Evolutionary conservation across 1,284 basidiomycete genomes (phyloP).

Genomic region (Trametes sp.): DNA sequence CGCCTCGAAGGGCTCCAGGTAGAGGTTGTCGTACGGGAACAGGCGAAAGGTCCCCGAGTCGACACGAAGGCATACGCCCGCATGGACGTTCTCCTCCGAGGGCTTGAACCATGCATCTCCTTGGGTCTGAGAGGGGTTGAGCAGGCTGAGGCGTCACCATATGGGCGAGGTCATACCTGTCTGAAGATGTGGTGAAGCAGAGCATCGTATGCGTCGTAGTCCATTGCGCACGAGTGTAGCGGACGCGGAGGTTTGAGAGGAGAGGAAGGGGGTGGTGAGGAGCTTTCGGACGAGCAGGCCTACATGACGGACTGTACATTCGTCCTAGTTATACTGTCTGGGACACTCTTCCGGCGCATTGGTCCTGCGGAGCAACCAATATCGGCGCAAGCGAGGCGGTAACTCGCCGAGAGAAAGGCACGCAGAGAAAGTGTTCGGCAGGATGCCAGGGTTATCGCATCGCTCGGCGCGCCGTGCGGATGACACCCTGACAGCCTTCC

Average conservation of each 20-base stretch:
- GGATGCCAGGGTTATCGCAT: slow-evolving; percentile 10
- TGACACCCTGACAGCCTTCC: slow-evolving; percentile 20
- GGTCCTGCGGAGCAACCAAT: neutral
- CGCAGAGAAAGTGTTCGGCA: slow-evolving; percentile 4
- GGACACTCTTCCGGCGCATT: neutral
- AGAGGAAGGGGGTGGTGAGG: neutral
- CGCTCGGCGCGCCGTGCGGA: slow-evolving; percentile 18
- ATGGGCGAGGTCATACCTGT: slow-evolving; percentile 42
- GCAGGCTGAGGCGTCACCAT: neutral
- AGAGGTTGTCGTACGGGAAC: slow-evolving; percentile 70
- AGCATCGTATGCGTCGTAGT: slow-evolving; percentile 78
- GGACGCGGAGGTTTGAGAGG: neutral
- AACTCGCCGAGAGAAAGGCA: slow-evolving; percentile 10
- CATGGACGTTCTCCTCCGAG: slow-evolving; percentile 72
- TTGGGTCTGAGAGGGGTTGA: slow-evolving; percentile 55
- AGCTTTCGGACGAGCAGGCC: slow-evolving; percentile 5
- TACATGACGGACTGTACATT: neutral
- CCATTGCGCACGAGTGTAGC: slow-evolving; percentile 50
- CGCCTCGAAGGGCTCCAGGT: slow-evolving; percentile 73
- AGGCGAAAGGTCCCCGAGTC: slow-evolving; percentile 67
- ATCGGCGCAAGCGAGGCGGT: slow-evolving; percentile 8
- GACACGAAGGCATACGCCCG: slow-evolving; percentile 73
- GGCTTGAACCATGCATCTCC: slow-evolving; percentile 81
- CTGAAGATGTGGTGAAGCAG: slow-evolving; percentile 71
- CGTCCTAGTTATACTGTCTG: slow-evolving; percentile 5